These are phyloP conservation scores for Lonicera japonica DNA, from an alignment of 129 eudicot genomes.

Conservation along the genomic window DNA sequence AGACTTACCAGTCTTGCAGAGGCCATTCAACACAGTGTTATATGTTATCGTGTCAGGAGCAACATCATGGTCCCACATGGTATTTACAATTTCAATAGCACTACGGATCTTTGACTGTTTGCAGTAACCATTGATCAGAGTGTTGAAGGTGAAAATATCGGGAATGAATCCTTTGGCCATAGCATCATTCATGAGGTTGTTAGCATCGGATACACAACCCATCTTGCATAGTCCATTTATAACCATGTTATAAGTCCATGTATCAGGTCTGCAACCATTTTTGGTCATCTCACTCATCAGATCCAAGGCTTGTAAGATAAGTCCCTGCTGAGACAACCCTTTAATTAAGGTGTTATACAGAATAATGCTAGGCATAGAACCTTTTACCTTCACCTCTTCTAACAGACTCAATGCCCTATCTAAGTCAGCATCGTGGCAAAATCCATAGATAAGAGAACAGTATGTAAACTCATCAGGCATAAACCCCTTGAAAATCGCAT, in stretches of 20 bases:
- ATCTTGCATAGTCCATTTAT: slow-evolving; percentile 86
- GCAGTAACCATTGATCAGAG: slow-evolving; percentile 87
- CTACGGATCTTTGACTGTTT: slow-evolving; percentile 63
- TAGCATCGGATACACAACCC: slow-evolving; percentile 82
- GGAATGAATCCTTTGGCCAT: slow-evolving; percentile 70
- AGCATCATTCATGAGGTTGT: slow-evolving; percentile 49
- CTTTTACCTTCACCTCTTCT: slow-evolving; percentile 49
- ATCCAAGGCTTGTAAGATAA: slow-evolving; percentile 61
- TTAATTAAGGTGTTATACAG: slow-evolving; percentile 74
- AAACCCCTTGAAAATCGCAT: slow-evolving; percentile 75
- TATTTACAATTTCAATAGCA: slow-evolving; percentile 61
- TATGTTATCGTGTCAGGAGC: slow-evolving; percentile 77
- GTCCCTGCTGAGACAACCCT: slow-evolving; percentile 74
- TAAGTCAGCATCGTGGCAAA: slow-evolving; percentile 62
- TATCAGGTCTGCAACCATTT: slow-evolving; percentile 60
- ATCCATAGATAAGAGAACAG: slow-evolving; percentile 59
- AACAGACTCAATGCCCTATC: slow-evolving; percentile 60
- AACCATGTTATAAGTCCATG: slow-evolving; percentile 75
- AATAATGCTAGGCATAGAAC: slow-evolving; percentile 46
- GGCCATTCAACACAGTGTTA: slow-evolving; percentile 75
- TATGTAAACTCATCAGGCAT: slow-evolving; percentile 75
- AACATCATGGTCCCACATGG: slow-evolving; percentile 67
- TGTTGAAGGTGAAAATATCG: slow-evolving; percentile 83
- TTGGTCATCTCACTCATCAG: slow-evolving; percentile 66
- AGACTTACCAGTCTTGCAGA: slow-evolving; percentile 61